phyloP scores from a whole-genome alignment of 202 grass and related monocot genomes.

The Panicum hallii region DNA sequence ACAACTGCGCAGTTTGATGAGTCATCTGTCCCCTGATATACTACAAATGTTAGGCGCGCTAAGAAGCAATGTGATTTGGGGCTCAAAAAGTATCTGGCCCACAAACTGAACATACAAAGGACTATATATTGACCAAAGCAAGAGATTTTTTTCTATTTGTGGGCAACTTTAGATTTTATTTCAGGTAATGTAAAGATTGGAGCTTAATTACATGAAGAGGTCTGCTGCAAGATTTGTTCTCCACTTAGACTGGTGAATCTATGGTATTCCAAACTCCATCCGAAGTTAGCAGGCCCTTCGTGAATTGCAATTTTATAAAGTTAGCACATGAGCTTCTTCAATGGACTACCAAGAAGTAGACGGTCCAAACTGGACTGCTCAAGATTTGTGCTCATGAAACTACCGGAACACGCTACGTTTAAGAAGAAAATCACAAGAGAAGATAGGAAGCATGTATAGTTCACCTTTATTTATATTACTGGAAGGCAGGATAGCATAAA shows the following conservation, averaged over 20 bases:
- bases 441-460: not conserved
- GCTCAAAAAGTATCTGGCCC: not conserved
- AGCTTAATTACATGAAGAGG: slow-evolving; percentile 15
- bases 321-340: too few species aligned
- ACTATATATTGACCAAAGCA: slow-evolving; percentile 17
- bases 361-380: not conserved
- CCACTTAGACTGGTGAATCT: not conserved
- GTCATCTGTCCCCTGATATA: slow-evolving; percentile 1
- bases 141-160: not conserved
- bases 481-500: not conserved
- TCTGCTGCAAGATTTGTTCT: not conserved
- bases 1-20: slow-evolving; percentile 27
- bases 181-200: not conserved
- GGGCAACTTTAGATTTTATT: not conserved
- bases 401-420: not conserved
- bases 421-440: not conserved
- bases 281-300: too few species aligned
- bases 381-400: not conserved
- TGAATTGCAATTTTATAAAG: too few species aligned
- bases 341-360: too few species aligned
- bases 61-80: not conserved
- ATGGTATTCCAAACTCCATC: too few species aligned
- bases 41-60: slow-evolving; percentile 17
- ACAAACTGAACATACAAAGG: slow-evolving; percentile 25
- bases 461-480: not conserved